Conservation (phyloP, 2,329 filamentous ascomycete species). For the Stenocarpella maydis region DNA sequence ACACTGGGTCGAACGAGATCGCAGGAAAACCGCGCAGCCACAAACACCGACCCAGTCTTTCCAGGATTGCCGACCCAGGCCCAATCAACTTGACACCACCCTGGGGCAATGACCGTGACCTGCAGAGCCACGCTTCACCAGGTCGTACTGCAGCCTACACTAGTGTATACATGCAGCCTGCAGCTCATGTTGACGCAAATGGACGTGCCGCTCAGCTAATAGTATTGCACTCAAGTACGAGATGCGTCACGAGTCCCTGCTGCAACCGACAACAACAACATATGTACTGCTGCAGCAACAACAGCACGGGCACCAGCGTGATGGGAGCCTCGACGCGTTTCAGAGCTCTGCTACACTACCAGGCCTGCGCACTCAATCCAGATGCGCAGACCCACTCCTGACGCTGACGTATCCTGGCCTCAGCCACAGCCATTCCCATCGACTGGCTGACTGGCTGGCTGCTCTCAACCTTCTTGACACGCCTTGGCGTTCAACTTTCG, state of each 20-base stretch:
- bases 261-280: conserved; percentile 4
- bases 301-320: too few species aligned
- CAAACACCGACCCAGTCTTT: conserved; percentile 1
- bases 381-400: neutral
- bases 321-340: conserved; percentile 8
- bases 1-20: conserved; percentile 14
- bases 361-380: neutral
- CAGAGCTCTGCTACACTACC: neutral
- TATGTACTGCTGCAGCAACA: neutral
- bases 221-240: conserved; percentile 23
- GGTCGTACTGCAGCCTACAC: conserved; percentile 8
- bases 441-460: neutral
- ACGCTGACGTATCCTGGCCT: conserved; percentile 21
- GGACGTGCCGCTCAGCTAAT: conserved; percentile 23
- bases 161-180: too few species aligned
- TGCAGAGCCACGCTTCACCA: conserved; percentile 4
- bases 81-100: conserved; percentile 29
- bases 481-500: conserved; percentile 5
- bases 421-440: conserved; percentile 2
- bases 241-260: conserved; percentile 1
- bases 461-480: neutral
- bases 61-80: conserved; percentile 6
- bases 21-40: conserved; percentile 21
- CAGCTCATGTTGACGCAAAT: too few species aligned
- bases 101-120: conserved; percentile 13